phyloP scores from a whole-genome alignment of 805 yeast genomes.

The Torulaspora quercuum region DNA sequence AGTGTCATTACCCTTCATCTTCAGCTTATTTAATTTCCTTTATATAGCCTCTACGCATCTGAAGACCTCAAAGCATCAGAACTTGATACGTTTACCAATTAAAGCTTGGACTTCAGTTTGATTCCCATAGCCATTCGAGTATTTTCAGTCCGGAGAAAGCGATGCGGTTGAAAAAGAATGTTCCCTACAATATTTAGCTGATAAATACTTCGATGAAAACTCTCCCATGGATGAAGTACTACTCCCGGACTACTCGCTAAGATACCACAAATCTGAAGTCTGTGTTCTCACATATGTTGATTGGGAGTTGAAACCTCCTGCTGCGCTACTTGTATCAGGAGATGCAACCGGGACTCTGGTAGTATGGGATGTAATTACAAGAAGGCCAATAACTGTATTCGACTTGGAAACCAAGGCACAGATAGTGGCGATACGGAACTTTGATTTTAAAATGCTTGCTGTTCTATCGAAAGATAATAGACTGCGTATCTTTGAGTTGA shows the following conservation, averaged over 20 bases:
- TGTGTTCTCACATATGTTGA: constrained; percentile 15
- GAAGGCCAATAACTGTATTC: constrained; percentile 23
- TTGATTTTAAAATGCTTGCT: constrained; percentile 14
- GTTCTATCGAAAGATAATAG: constrained; percentile 29
- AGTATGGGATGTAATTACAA: constrained; percentile 31
- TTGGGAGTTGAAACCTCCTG: constrained; percentile 1
- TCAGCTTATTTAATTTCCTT: too few relatives aligned
- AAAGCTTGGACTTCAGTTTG: too few relatives aligned
- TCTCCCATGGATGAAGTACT: constrained; percentile 8
- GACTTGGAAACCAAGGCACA: constrained; percentile 15
- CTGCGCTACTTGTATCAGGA: constrained; percentile 26
- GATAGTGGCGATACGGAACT: constrained; percentile 20
- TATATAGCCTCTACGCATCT: too few relatives aligned
- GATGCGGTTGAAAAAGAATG: too few relatives aligned
- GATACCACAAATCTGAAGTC: constrained; percentile 23
- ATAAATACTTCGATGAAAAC: too few relatives aligned
- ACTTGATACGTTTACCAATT: too few relatives aligned
- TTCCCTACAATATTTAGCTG: too few relatives aligned
- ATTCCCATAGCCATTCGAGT: too few relatives aligned
- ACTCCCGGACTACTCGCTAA: constrained; percentile 19
- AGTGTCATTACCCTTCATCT: too few relatives aligned
- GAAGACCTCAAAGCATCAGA: too few relatives aligned
- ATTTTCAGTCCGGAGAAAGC: too few relatives aligned
- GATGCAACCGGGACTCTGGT: constrained; percentile 29
- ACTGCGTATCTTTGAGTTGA: constrained; percentile 22